Conservation (phyloP, 2,329 filamentous ascomycete genomes). For the Pyrenophora graminea region DNA sequence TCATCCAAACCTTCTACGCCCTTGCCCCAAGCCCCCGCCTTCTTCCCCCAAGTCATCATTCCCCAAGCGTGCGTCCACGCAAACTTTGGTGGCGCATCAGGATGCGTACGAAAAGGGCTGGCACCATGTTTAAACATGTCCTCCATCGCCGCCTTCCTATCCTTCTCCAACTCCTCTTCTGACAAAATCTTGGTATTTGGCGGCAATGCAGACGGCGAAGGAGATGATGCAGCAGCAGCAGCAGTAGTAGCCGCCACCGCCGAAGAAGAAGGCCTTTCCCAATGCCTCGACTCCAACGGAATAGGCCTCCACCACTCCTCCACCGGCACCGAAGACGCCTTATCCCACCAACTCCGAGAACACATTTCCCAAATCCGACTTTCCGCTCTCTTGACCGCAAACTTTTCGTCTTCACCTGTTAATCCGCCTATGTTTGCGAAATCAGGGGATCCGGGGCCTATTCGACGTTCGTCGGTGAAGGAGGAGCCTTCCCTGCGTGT, state of each 20-base stretch:
- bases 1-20: conserved; percentile 54
- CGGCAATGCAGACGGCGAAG: conserved; percentile 3
- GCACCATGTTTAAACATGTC: conserved; percentile 50
- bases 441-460: conserved; percentile 50
- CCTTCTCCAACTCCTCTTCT: conserved; percentile 27
- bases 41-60: conserved; percentile 58
- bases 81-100: conserved; percentile 56
- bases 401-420: conserved; percentile 79
- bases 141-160: conserved; percentile 27
- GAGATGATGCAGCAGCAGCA: background rate
- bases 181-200: conserved; percentile 23
- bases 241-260: background rate
- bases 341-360: conserved; percentile 70
- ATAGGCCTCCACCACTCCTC: conserved; percentile 70
- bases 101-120: conserved; percentile 52
- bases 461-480: conserved; percentile 35
- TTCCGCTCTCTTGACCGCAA: conserved; percentile 77
- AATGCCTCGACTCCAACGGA: conserved; percentile 65
- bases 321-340: conserved; percentile 49
- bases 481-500: conserved; percentile 31
- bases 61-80: conserved; percentile 60
- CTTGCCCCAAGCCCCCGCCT: conserved; percentile 57
- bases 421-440: conserved; percentile 71
- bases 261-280: conserved; percentile 55
- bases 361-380: conserved; percentile 85